These are phyloP conservation scores for Penicillium sp. DNA, from an alignment of 2,329 filamentous ascomycete genomes.

Conservation along the genomic window DNA sequence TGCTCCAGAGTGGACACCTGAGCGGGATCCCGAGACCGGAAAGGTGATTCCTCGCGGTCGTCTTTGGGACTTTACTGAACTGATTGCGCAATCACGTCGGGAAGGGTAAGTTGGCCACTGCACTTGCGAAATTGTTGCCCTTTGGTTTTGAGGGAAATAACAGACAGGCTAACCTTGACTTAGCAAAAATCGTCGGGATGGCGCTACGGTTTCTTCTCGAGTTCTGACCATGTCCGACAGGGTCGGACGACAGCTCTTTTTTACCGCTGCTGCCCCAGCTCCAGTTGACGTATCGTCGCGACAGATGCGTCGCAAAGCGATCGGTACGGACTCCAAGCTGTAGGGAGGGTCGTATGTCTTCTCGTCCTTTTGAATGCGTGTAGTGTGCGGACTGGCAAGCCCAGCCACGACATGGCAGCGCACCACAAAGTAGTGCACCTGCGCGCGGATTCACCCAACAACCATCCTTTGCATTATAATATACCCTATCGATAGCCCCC, in stretches of 20 bases:
- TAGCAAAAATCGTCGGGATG: conserved; percentile 85
- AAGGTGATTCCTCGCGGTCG: conserved; percentile 63
- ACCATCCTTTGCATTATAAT: too few relatives aligned
- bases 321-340: conserved; percentile 30
- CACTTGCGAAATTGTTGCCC: too few relatives aligned
- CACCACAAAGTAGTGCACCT: too few relatives aligned
- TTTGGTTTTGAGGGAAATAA: too few relatives aligned
- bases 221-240: conserved; percentile 72
- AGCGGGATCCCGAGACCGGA: conserved; percentile 57
- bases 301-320: conserved; percentile 33
- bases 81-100: conserved; percentile 72
- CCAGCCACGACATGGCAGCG: too few relatives aligned
- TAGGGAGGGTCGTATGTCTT: conserved; percentile 8
- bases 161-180: not conserved
- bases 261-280: conserved; percentile 24
- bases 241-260: conserved; percentile 64
- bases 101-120: conserved; percentile 55
- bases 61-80: conserved; percentile 87
- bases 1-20: conserved; percentile 67
- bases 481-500: too few relatives aligned
- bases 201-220: conserved; percentile 75
- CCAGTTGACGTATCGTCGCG: conserved; percentile 30
- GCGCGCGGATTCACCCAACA: too few relatives aligned
- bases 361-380: not conserved
- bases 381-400: too few relatives aligned